Evolutionary conservation across 1,284 basidiomycete genomes (phyloP).

Genomic region (Tilletia horrida): DNA sequence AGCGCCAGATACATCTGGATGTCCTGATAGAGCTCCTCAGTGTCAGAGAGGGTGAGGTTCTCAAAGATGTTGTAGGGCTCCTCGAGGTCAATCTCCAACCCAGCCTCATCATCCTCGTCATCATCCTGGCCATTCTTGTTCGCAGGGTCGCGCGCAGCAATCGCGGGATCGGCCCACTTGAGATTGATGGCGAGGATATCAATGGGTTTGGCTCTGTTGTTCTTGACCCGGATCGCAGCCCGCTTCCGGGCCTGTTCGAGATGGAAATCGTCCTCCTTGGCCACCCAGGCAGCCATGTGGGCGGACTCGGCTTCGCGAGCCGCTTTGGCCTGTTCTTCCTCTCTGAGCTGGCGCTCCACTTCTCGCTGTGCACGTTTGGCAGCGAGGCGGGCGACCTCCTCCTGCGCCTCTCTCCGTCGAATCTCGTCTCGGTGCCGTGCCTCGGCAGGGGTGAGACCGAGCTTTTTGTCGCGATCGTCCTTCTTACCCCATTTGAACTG

Average conservation of each 20-base stretch:
- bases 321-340: conserved; percentile 87
- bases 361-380: conserved; percentile 85
- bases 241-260: conserved; percentile 86
- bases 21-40: conserved; percentile 87
- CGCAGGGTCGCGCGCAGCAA: conserved; percentile 90
- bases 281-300: conserved; percentile 96
- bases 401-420: conserved; percentile 81
- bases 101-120: conserved; percentile 74
- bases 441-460: conserved; percentile 76
- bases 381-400: conserved; percentile 89
- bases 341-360: conserved; percentile 76
- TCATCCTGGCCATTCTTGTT: conserved; percentile 62
- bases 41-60: conserved; percentile 79
- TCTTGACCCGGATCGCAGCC: conserved; percentile 88
- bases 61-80: conserved; percentile 97
- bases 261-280: conserved; percentile 95
- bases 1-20: conserved; percentile 86
- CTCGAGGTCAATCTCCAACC: conserved; percentile 93
- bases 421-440: conserved; percentile 74
- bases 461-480: conserved; percentile 86
- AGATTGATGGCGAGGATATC: conserved; percentile 51
- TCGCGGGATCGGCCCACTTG: conserved; percentile 61
- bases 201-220: conserved; percentile 71
- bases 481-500: conserved; percentile 99
- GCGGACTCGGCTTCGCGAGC: conserved; percentile 84